Evolutionary conservation across 2,329 filamentous ascomycete species (phyloP).

Genomic region (Hortaea sp.): DNA sequence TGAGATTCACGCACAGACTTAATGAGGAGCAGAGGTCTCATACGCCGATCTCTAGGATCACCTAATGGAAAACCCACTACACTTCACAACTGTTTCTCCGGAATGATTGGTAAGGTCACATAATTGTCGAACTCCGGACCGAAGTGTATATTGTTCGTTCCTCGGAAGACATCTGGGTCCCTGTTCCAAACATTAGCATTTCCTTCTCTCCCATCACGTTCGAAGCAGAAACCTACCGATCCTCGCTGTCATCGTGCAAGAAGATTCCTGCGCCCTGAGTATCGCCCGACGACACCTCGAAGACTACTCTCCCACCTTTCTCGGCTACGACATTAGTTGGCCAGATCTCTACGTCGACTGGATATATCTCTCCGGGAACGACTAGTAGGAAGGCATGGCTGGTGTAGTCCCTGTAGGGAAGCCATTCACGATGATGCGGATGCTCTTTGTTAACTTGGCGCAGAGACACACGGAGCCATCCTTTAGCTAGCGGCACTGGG

Average conservation of each 20-base stretch:
- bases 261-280: conserved; percentile 52
- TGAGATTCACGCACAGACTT: no score
- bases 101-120: conserved; percentile 44
- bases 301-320: conserved; percentile 43
- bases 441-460: conserved; percentile 45
- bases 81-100: conserved; percentile 21
- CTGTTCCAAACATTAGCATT: not conserved
- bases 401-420: conserved; percentile 51
- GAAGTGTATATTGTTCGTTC: conserved; percentile 46
- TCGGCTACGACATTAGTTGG: conserved; percentile 51
- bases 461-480: conserved; percentile 51
- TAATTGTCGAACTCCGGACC: conserved; percentile 41
- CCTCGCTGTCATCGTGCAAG: conserved; percentile 40
- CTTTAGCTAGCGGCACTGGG: conserved; percentile 52
- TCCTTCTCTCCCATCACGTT: not conserved
- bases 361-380: conserved; percentile 45
- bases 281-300: conserved; percentile 48
- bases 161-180: conserved; percentile 33
- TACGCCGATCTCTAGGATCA: no score
- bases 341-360: conserved; percentile 55
- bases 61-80: no score
- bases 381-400: conserved; percentile 47
- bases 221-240: conserved; percentile 24
- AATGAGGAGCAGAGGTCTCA: no score
- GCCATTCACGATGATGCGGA: conserved; percentile 42